Evolutionary conservation across 768 basidiomycete genomes (phyloP).

Genomic region (Boletus fagicola): DNA sequence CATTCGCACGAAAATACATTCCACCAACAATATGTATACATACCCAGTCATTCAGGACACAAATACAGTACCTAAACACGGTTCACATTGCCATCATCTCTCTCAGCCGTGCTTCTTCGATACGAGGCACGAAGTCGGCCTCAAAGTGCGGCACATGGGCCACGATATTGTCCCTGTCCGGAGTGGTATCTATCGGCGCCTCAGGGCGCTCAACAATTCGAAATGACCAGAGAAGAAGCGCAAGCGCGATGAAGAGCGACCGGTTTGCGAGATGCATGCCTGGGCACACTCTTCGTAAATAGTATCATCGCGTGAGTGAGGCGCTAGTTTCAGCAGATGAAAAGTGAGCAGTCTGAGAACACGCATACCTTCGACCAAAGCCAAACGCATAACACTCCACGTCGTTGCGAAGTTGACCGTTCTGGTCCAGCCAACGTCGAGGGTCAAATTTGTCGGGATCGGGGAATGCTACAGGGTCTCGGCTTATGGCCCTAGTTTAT

Average conservation of each 20-base stretch:
- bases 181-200: slow-evolving; percentile 52
- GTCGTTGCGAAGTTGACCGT: slow-evolving; percentile 47
- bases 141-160: slow-evolving; percentile 56
- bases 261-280: slow-evolving; percentile 51
- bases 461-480: slow-evolving; percentile 54
- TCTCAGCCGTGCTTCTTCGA: slow-evolving; percentile 13
- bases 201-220: slow-evolving; percentile 44
- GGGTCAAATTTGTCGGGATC: slow-evolving; percentile 59
- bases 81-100: slow-evolving; percentile 12
- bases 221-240: slow-evolving; percentile 63
- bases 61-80: not conserved
- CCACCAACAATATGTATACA: not conserved
- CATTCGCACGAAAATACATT: not conserved
- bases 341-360: not conserved
- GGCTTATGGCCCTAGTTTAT: slow-evolving; percentile 45
- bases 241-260: slow-evolving; percentile 60
- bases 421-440: slow-evolving; percentile 49
- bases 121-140: slow-evolving; percentile 51
- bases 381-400: slow-evolving; percentile 51
- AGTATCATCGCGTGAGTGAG: too few relatives aligned
- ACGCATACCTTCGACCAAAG: slow-evolving; percentile 43
- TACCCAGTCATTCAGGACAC: too few relatives aligned
- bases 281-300: slow-evolving; percentile 50
- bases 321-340: too few relatives aligned
- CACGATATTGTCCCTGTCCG: slow-evolving; percentile 54